Conservation (phyloP, 2,329 filamentous ascomycete genomes). For the Ceratocystis papillata region DNA sequence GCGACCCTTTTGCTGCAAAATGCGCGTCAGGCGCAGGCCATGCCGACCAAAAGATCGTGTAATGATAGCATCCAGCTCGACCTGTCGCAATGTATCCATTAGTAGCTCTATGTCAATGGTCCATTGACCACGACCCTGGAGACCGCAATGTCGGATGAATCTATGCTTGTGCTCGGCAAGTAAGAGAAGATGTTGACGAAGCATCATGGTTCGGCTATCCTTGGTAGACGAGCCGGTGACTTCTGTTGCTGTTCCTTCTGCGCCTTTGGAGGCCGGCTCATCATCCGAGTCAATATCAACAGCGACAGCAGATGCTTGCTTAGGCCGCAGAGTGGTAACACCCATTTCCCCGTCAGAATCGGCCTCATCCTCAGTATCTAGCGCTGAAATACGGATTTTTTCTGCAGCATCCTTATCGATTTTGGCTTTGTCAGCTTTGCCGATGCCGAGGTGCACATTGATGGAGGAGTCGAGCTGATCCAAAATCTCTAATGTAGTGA, state of each 20-base stretch:
- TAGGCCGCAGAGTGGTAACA: slow-evolving; percentile 3
- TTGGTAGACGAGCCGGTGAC: slow-evolving; percentile 39
- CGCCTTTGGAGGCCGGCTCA: slow-evolving; percentile 28
- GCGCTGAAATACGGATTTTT: slow-evolving; percentile 33
- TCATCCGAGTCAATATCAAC: slow-evolving; percentile 29
- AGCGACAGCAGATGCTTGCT: not conserved
- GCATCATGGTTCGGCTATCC: slow-evolving; percentile 21
- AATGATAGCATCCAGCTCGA: slow-evolving; percentile 73
- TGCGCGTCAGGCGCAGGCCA: slow-evolving; percentile 72
- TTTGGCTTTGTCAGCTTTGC: slow-evolving; percentile 41
- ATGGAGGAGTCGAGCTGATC: slow-evolving; percentile 43
- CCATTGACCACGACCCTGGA: slow-evolving; percentile 60
- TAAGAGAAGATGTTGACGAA: slow-evolving; percentile 57
- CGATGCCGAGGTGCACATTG: slow-evolving; percentile 47
- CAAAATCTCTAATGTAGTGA: slow-evolving; percentile 48
- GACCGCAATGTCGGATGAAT: slow-evolving; percentile 59
- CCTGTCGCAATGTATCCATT: slow-evolving; percentile 57
- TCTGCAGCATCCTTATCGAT: slow-evolving; percentile 40
- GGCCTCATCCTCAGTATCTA: slow-evolving; percentile 32
- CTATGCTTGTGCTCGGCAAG: slow-evolving; percentile 57
- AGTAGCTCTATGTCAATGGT: slow-evolving; percentile 71
- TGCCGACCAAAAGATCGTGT: slow-evolving; percentile 63
- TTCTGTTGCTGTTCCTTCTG: slow-evolving; percentile 37
- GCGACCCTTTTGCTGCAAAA: slow-evolving; percentile 77
- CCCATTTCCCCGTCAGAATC: slow-evolving; percentile 29